Evolutionary conservation across 2,329 filamentous ascomycete species (phyloP).

Genomic region (Aspergillus novofumigatus): DNA sequence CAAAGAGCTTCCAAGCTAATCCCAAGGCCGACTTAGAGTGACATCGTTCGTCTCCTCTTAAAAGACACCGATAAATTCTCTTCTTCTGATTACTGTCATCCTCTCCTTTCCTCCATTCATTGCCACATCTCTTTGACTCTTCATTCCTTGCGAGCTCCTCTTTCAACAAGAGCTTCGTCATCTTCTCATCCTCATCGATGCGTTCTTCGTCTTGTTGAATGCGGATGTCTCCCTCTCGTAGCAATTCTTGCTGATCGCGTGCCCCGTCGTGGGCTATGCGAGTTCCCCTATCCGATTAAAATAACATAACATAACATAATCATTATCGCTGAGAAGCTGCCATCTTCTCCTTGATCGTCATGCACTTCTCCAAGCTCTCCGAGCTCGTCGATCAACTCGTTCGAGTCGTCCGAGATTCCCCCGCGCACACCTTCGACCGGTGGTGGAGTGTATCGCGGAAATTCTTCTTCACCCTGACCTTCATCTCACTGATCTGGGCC

Average conservation of each 20-base stretch:
- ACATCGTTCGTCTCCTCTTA: neutral
- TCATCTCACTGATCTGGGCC: conserved; percentile 23
- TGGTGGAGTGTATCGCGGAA: conserved; percentile 27
- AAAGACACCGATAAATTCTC: neutral
- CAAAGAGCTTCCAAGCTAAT: too few relatives aligned
- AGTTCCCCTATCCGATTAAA: neutral
- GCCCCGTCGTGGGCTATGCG: conserved; percentile 2
- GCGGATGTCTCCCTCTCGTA: neutral
- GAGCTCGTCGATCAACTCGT: neutral
- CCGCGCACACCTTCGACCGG: conserved; percentile 15
- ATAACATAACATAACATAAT: neutral
- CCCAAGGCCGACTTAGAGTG: neutral
- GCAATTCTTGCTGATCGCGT: neutral
- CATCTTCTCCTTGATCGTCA: conserved; percentile 7
- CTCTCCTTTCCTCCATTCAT: neutral
- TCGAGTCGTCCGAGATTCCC: conserved; percentile 10
- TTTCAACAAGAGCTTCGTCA: neutral
- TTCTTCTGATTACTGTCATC: neutral
- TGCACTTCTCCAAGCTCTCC: conserved; percentile 1
- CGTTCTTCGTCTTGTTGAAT: neutral
- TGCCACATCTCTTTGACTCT: neutral
- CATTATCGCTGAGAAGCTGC: neutral
- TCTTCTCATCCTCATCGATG: neutral
- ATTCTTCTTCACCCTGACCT: conserved; percentile 27
- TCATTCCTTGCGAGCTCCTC: neutral